A percentile compares a stretch with the other conserved stretches of the same genome.
These are phyloP conservation scores for Apiospora arundinis DNA, from an alignment of 2,329 filamentous ascomycete species.

Conservation along the genomic window DNA sequence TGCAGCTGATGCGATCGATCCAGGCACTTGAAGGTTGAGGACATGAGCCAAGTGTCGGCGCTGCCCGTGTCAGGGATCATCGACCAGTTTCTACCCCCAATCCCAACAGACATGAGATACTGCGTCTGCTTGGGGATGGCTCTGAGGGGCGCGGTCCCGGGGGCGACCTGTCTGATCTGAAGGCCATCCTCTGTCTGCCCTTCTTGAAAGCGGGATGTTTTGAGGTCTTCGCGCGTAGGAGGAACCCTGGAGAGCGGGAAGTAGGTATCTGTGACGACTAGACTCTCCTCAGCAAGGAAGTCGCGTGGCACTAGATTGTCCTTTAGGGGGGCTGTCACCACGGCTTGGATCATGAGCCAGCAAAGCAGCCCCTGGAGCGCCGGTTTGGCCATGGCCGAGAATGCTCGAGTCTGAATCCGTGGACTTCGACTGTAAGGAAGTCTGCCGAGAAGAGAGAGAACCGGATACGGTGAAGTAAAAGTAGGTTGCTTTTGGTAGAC, in stretches of 20 bases:
- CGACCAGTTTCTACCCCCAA: constrained; percentile 34
- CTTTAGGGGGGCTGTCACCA: constrained; percentile 26
- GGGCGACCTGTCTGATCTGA: constrained; percentile 26
- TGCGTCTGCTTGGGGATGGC: constrained; percentile 35
- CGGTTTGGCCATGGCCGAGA: not conserved
- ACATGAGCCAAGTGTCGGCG: constrained; percentile 41
- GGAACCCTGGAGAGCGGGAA: constrained; percentile 29
- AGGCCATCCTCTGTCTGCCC: constrained; percentile 21
- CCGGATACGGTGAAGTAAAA: not conserved
- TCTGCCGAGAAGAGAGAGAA: not conserved
- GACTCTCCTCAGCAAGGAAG: constrained; percentile 30
- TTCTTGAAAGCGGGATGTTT: constrained; percentile 26
- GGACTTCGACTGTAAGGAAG: not conserved
- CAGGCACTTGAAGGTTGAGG: constrained; percentile 36
- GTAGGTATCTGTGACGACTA: constrained; percentile 32
- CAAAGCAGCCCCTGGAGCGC: constrained; percentile 25
- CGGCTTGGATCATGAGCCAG: constrained; percentile 24
- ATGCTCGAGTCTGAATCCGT: not conserved
- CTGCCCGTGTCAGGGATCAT: constrained; percentile 41
- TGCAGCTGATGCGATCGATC: constrained; percentile 31
- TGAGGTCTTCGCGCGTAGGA: constrained; percentile 22
- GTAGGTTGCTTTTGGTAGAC: not conserved
- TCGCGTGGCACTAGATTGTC: constrained; percentile 25
- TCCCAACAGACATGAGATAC: constrained; percentile 39
- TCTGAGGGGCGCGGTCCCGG: constrained; percentile 31